Evolutionary conservation across 345 rosid genomes (phyloP).

Genomic region (Gossypium turneri): DNA sequence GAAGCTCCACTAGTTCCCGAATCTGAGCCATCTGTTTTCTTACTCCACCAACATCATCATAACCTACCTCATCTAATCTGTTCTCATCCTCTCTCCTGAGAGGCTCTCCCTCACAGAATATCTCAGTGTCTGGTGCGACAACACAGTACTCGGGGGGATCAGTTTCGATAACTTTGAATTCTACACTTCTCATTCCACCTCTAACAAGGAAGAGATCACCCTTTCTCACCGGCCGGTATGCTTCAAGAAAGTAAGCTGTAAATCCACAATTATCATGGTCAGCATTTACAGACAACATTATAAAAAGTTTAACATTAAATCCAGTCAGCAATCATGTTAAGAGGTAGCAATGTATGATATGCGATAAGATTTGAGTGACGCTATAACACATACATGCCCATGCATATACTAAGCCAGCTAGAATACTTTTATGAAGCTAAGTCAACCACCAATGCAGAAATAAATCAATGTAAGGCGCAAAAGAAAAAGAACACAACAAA

Average conservation of each 20-base stretch:
- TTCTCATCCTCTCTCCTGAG: slow-evolving; percentile 86
- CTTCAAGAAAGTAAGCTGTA: slow-evolving; percentile 88
- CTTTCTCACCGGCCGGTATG: slow-evolving; percentile 93
- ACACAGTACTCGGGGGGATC: slow-evolving; percentile 90
- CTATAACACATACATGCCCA: neutral
- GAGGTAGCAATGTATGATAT: neutral
- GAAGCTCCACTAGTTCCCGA: slow-evolving; percentile 89
- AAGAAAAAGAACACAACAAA: neutral
- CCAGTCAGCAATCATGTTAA: neutral
- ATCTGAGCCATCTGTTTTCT: slow-evolving; percentile 99
- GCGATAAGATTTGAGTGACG: neutral
- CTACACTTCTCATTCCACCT: slow-evolving; percentile 98
- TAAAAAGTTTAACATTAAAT: neutral
- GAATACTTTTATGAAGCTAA: neutral
- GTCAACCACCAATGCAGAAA: neutral
- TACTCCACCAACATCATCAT: slow-evolving; percentile 98
- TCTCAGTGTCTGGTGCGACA: slow-evolving; percentile 95
- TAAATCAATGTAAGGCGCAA: too few species aligned
- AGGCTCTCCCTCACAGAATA: slow-evolving; percentile 97
- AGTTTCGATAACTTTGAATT: slow-evolving; percentile 83
- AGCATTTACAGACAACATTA: slow-evolving; percentile 5
- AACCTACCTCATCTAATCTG: slow-evolving; percentile 89
- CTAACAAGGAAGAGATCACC: slow-evolving; percentile 94
- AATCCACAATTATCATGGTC: slow-evolving; percentile 11
- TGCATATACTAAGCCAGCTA: neutral